Evolutionary conservation across 2,329 filamentous ascomycete species (phyloP).

Genomic region (Penicillium palitans): DNA sequence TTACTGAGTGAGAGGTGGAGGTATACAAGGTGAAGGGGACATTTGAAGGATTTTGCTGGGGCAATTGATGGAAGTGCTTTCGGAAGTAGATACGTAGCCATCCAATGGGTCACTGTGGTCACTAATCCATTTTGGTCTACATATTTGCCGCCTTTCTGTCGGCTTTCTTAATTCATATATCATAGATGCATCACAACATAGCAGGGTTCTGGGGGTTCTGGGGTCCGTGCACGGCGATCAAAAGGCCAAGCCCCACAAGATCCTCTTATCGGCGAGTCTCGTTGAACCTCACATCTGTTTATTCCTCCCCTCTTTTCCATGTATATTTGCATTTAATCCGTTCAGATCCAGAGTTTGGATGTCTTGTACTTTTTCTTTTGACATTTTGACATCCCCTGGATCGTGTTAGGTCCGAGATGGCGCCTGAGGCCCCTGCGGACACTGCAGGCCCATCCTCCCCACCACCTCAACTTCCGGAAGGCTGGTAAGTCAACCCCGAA

Average conservation of each 20-base stretch:
- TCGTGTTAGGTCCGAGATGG: conserved; percentile 21
- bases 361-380: not conserved
- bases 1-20: no score
- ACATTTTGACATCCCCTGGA: not conserved
- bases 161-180: no score
- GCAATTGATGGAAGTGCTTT: no score
- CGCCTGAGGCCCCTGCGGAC: conserved; percentile 35
- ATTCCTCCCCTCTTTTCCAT: not conserved
- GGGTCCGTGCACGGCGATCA: conserved; percentile 20
- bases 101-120: no score
- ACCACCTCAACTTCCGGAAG: conserved; percentile 40
- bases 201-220: conserved; percentile 1
- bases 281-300: conserved; percentile 3
- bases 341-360: not conserved
- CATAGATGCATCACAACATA: not conserved
- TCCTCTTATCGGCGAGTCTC: conserved; percentile 15
- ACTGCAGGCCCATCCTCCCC: conserved; percentile 42
- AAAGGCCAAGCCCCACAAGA: conserved; percentile 26
- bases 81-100: no score
- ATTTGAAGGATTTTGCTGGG: no score
- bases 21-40: no score
- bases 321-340: not conserved
- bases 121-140: no score
- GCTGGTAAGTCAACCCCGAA: conserved; percentile 34
- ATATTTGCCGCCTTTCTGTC: no score